These are phyloP conservation scores for Lophiotrema nucula DNA, from an alignment of 495 filamentous ascomycete genomes.

Conservation along the genomic window DNA sequence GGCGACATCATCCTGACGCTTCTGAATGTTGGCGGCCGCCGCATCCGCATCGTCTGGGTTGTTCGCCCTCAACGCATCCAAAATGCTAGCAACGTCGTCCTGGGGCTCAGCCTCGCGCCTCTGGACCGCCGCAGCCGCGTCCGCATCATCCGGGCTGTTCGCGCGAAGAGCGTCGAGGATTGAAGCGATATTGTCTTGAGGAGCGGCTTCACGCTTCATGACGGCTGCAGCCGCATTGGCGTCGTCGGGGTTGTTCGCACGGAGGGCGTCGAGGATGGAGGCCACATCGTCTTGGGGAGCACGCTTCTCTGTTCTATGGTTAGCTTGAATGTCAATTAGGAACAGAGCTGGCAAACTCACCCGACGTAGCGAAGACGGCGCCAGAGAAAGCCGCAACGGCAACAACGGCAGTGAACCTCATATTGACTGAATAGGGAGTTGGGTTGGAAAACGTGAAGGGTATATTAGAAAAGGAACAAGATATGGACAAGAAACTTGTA, in stretches of 20 bases:
- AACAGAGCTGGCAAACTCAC: constrained; percentile 1
- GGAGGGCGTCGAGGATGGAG: constrained; percentile 17
- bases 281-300: constrained; percentile 18
- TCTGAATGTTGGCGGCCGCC: not conserved
- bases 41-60: constrained; percentile 19
- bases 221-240: constrained; percentile 5
- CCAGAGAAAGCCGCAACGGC: constrained; percentile 18
- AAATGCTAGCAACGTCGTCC: constrained; percentile 11
- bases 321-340: not conserved
- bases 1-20: constrained; percentile 12
- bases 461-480: not conserved
- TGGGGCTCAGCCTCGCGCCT: not conserved
- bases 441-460: not conserved
- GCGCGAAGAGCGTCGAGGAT: constrained; percentile 8
- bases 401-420: constrained; percentile 16
- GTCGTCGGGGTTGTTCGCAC: constrained; percentile 21
- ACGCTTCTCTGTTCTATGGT: not conserved
- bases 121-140: not conserved
- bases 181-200: constrained; percentile 13
- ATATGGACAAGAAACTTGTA: constrained; percentile 10
- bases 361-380: constrained; percentile 11
- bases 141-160: constrained; percentile 14
- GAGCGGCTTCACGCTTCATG: not conserved
- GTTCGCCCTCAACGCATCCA: constrained; percentile 5
- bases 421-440: constrained; percentile 11